phyloP scores from a whole-genome alignment of 441 rosid genomes.

The Syzygium syzygioides region DNA sequence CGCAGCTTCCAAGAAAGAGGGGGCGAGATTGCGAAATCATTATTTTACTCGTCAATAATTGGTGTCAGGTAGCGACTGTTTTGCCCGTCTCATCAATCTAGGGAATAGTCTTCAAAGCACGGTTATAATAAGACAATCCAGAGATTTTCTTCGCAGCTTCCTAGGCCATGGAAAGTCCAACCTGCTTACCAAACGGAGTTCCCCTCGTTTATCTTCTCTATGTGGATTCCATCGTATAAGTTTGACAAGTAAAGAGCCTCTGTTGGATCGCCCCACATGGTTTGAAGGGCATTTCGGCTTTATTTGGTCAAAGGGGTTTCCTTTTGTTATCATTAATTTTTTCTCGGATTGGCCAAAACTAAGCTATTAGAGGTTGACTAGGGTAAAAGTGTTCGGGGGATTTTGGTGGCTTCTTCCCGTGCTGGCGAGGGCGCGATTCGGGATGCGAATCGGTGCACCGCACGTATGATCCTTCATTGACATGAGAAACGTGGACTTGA shows the following conservation, averaged over 20 bases:
- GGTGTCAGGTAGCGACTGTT: not conserved
- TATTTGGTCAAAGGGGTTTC: not conserved
- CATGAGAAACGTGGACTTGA: not conserved
- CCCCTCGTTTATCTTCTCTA: not conserved
- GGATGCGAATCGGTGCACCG: not conserved
- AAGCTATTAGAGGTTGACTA: not conserved
- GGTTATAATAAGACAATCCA: not conserved
- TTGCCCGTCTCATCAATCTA: not conserved
- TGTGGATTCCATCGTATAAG: not conserved
- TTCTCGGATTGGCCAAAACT: not conserved
- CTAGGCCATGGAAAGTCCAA: not conserved
- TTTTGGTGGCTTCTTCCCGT: not conserved
- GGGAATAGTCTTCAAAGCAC: not conserved
- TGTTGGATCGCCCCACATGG: not conserved
- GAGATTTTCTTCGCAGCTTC: not conserved
- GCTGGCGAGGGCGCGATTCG: not conserved
- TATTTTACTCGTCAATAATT: not conserved
- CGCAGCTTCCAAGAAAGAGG: not conserved
- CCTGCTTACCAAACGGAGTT: fast-evolving
- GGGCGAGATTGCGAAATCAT: not conserved
- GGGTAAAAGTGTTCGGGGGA: not conserved
- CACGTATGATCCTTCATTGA: not conserved
- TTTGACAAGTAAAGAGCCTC: not conserved
- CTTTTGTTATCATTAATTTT: not conserved
- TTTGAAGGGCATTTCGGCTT: not conserved